Percentiles rank a stretch among this genome's conserved stretches.
These are phyloP conservation scores for Puccinia brachypodii DNA, from an alignment of 1,284 basidiomycete genomes.

Conservation along the genomic window DNA sequence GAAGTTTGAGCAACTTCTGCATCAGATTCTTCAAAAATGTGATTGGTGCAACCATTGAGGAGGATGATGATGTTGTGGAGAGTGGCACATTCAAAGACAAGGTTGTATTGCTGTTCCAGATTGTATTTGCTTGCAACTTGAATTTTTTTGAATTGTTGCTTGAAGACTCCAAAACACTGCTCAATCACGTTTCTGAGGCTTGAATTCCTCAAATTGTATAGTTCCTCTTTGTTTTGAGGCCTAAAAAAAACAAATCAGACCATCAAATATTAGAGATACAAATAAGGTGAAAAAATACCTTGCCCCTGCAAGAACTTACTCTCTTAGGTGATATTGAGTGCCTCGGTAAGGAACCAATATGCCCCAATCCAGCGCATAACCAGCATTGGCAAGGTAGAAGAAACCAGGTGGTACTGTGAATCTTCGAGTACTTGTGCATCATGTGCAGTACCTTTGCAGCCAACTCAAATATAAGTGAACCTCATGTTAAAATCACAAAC, in stretches of 20 bases:
- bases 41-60: neutral
- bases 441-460: no score
- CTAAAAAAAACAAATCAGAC: neutral
- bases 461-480: no score
- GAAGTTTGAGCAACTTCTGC: no score
- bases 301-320: no score
- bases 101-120: conserved; percentile 8
- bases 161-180: conserved; percentile 48
- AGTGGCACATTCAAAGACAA: neutral
- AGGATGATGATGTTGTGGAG: conserved; percentile 3
- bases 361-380: neutral
- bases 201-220: conserved; percentile 50
- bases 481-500: no score
- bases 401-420: neutral
- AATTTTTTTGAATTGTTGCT: conserved; percentile 15
- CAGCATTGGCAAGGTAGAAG: neutral
- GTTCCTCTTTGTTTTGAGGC: conserved; percentile 39
- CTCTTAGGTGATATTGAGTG: neutral
- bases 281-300: no score
- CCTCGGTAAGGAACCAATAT: neutral
- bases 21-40: neutral
- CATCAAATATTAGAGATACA: no score
- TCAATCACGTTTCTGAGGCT: conserved; percentile 48
- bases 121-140: neutral
- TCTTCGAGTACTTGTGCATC: no score